Evolutionary conservation across 2,329 filamentous ascomycete species (phyloP), one percentile per base, ranked within the genome.

Genomic region (Pseudogymnoascus sp.): DNA sequence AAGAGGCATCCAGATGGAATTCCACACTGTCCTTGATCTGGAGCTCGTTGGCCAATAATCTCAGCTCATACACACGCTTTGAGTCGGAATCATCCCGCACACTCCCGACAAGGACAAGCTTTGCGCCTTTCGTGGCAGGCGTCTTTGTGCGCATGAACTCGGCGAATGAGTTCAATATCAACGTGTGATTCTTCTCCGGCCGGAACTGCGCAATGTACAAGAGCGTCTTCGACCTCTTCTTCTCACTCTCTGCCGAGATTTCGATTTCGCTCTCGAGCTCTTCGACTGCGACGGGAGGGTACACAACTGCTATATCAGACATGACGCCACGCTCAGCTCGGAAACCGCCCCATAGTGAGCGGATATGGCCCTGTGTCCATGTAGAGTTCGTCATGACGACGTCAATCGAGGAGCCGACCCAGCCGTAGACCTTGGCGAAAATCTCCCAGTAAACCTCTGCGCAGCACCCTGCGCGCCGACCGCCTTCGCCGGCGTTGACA

Each of bases 171-270:
- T 90, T 84, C 43, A 99, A 79, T 62, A 99, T 89, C 23, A 96
- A 83, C 38, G 88, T 81, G 77, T 99, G 95, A 74, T 97, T 96
- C 80, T 99, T 99, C 75, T 99, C 95, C 0, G 95, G 93, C 0
- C 95, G 88, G 75, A 99, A 99, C 74, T 99, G 95, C 1, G 93
- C 95, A 69, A 99, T 96, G 77, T 96, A 99, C 16, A 99, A 81
- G 12, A 99, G 77, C 41, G 86, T 83, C 43, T 86, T 87, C 66
- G 91, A 82, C 37, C 95, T 86, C 60, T 79, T 77, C 68, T 81
- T 80, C 72, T 95, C 91, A 73, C 84, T 91, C 52, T 81, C 82
- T 14, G 80, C 79, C 0, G 87, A 87, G 11, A 96, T 84, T 12
- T 88, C 83, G 61, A 97, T 86, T 38, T 86, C 87, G 31, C 85